Conservation (phyloP, 768 basidiomycete species). For the Tulasnella sp. region DNA sequence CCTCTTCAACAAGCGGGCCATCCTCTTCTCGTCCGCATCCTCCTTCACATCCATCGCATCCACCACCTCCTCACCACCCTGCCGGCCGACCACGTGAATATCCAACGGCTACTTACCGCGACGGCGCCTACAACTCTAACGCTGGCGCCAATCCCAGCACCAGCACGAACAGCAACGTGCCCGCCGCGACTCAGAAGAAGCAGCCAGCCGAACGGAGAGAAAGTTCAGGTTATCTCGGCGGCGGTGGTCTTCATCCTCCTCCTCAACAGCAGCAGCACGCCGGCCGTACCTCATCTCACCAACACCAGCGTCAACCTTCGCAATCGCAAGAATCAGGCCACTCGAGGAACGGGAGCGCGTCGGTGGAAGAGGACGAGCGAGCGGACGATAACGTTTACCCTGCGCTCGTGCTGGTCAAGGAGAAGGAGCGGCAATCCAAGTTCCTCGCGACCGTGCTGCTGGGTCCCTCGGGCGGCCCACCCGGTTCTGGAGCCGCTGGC, state of each 20-base stretch:
- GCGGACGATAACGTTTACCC: constrained; percentile 61
- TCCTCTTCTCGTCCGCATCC: neutral
- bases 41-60: neutral
- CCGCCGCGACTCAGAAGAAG: neutral
- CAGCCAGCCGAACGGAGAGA: neutral
- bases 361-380: constrained; percentile 52
- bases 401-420: constrained; percentile 66
- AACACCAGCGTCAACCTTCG: constrained; percentile 42
- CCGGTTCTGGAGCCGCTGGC: neutral
- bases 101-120: neutral
- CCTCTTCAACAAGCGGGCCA: neutral
- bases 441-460: constrained; percentile 84
- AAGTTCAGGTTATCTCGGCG: constrained; percentile 1
- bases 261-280: neutral
- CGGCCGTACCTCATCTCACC: constrained; percentile 33
- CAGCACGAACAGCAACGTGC: neutral
- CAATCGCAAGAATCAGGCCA: constrained; percentile 40
- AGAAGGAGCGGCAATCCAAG: constrained; percentile 62
- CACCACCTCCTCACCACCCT: neutral
- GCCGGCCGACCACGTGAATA: neutral
- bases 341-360: constrained; percentile 41
- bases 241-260: neutral
- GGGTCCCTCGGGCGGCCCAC: constrained; percentile 41
- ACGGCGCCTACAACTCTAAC: neutral
- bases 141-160: too few species aligned